These are phyloP conservation scores for Chenopodium berlandieri DNA, from an alignment of 148 eudicot species.

Conservation along the genomic window DNA sequence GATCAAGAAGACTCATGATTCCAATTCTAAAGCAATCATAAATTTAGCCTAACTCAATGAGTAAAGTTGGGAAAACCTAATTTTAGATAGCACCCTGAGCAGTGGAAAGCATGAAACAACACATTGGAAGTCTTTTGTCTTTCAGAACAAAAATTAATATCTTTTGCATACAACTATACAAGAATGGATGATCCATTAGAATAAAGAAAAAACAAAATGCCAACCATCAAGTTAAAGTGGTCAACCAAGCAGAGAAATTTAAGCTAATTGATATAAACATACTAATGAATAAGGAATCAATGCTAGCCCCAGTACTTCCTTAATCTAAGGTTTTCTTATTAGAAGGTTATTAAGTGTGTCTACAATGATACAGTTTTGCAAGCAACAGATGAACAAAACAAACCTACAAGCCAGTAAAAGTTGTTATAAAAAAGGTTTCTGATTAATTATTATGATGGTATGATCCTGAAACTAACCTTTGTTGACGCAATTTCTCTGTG, in stretches of 20 bases:
- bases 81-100: no score
- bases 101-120: not conserved
- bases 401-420: not conserved
- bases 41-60: no score
- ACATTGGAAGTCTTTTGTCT: not conserved
- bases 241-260: not conserved
- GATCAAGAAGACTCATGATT: no score
- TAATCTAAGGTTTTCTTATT: not conserved
- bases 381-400: not conserved
- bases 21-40: no score
- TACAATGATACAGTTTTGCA: not conserved
- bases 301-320: not conserved
- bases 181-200: not conserved
- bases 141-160: not conserved
- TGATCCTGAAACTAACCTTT: conserved; percentile 33
- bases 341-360: not conserved
- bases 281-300: not conserved
- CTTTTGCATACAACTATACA: not conserved
- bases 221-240: not conserved
- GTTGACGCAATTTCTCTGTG: conserved; percentile 49
- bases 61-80: no score
- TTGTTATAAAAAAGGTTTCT: not conserved
- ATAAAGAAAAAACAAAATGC: not conserved
- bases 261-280: no score
- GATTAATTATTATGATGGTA: not conserved